Evolutionary conservation across 2,329 filamentous ascomycete genomes (phyloP).

Genomic region (Juglanconis oblonga): DNA sequence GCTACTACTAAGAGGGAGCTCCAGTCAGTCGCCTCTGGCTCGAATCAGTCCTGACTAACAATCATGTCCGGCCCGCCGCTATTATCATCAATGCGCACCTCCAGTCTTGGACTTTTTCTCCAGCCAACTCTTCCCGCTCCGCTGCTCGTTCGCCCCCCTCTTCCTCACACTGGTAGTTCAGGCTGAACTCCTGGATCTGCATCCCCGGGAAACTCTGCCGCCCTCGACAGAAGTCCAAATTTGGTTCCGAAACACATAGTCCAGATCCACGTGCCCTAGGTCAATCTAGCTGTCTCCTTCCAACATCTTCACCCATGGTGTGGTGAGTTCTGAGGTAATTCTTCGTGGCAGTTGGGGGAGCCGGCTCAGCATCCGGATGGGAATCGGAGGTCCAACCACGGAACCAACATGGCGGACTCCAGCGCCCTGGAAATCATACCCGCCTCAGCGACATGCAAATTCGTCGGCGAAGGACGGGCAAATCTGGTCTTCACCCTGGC

Average conservation of each 20-base stretch:
- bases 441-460: conserved; percentile 18
- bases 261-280: background rate
- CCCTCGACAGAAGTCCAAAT: no score
- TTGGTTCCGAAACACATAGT: background rate
- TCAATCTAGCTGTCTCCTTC: background rate
- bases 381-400: background rate
- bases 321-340: background rate
- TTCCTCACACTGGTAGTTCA: background rate
- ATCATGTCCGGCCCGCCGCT: conserved; percentile 1
- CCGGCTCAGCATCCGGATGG: background rate
- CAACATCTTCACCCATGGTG: conserved; percentile 1
- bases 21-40: background rate
- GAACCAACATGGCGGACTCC: background rate
- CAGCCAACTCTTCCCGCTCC: background rate
- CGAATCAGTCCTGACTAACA: conserved; percentile 11
- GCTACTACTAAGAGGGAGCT: background rate
- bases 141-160: background rate
- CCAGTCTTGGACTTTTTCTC: background rate
- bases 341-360: background rate
- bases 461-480: conserved; percentile 68
- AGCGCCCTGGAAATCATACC: conserved; percentile 10
- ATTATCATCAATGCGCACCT: conserved; percentile 1
- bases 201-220: background rate
- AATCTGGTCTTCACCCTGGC: conserved; percentile 69
- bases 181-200: background rate